Conservation (phyloP, 805 yeast genomes). For the Candida sonorensis region DNA sequence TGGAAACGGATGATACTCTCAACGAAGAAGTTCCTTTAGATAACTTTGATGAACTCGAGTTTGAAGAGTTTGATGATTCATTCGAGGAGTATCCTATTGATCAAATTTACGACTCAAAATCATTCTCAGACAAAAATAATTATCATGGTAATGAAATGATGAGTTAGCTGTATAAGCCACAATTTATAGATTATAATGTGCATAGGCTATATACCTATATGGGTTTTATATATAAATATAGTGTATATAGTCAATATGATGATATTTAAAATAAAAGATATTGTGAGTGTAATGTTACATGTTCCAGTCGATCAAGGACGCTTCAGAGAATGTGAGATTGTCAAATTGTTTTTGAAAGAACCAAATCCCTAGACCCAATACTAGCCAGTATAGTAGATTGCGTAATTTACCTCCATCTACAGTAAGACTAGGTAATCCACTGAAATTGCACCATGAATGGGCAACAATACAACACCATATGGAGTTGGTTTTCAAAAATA, state of each 20-base stretch:
- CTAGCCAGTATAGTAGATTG: conserved; percentile 29
- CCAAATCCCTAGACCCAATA: conserved; percentile 38
- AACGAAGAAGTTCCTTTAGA: conserved; percentile 1
- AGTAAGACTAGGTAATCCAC: conserved; percentile 53
- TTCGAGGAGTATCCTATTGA: conserved; percentile 9
- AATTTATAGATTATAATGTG: too few species aligned
- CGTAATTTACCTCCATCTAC: conserved; percentile 14
- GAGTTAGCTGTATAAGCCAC: too few species aligned
- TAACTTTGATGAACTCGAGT: conserved; percentile 1
- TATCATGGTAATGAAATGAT: too few species aligned
- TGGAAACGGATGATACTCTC: conserved; percentile 3
- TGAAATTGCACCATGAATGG: conserved; percentile 62
- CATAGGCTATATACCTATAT: too few species aligned
- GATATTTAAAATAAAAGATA: too few species aligned
- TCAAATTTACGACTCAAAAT: conserved; percentile 6
- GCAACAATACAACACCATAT: conserved; percentile 51
- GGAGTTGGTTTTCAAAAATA: conserved; percentile 46
- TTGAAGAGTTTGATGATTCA: conserved; percentile 6
- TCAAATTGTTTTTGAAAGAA: conserved; percentile 29
- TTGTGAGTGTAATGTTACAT: too few species aligned
- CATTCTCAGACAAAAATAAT: background rate
- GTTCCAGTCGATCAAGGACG: conserved; percentile 1
- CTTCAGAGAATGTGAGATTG: conserved; percentile 6
- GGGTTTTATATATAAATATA: too few species aligned
- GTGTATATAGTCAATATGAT: too few species aligned